Base-by-base conservation (phyloP, 1,284 basidiomycete species). In the Xerocomus minutiporus region DNA sequence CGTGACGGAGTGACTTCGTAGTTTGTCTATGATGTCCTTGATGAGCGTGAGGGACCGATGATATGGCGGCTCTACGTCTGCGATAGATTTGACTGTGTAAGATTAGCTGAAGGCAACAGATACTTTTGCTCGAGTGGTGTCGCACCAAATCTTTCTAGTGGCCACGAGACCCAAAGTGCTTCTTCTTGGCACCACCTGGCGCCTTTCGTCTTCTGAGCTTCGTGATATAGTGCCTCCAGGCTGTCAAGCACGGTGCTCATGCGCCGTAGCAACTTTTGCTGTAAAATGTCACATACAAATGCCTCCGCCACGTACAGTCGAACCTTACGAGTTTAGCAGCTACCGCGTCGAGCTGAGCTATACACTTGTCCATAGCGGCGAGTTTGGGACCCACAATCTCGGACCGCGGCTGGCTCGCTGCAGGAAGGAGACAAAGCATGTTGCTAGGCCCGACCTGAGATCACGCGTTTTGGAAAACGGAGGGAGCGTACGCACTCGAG, bases 161-260 rank as follows among this genome's bases (percentile, higher is more conserved):
- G 75, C 88, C 89, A 91, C 11, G 88, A 89, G 26, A 79, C 72
- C 88, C 88, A 91, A 41, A 91, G 71, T 0, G 85, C 81, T 54
- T 89, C 85, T 55, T 81, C 73, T 5, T 72, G 68, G 2, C 81
- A 82, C 81, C 84, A 90, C 57, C 73, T 70, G 72, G 79, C 82
- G 0, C 88, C 88, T 63, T 86, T 89, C 13, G 72, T 69, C 63
- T 79, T 85, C 59, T 82, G 77, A 4, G 86, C 86, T 48, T 91
- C 88, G 35, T 77, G 70, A 8, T 89, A 69, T 4, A 88, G 61
- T 2, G 68, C 64, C 55, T 91, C 88, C 46, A 89, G 62, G 49
- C 71, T 79, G 39, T 89, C 87, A 35, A 88, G 68, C 8, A 80
- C 71, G 0, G 67, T 62, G 54, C 76, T 77, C 77, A 91, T 81